Evolutionary conservation across 176 grass and related monocot species (phyloP).

Genomic region (barley (Hordeum vulgare)): MorexV3_pseudomolecules_assembly NC_058524.1:505747856-505748355

Average conservation of each 20-base stretch:
- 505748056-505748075: constrained; percentile 79
- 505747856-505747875: constrained; percentile 65
- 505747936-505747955: constrained; percentile 75
- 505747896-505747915: constrained; percentile 78
- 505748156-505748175: constrained; percentile 82
- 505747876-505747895: constrained; percentile 74
- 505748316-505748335: constrained; percentile 78
- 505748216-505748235: constrained; percentile 81
- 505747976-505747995: constrained; percentile 66
- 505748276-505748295: constrained; percentile 65
- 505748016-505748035: constrained; percentile 76
- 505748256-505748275: constrained; percentile 71
- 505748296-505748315: constrained; percentile 74
- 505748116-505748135: constrained; percentile 59
- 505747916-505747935: constrained; percentile 71
- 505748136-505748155: constrained; percentile 77
- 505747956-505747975: constrained; percentile 77
- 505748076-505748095: constrained; percentile 83
- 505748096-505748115: constrained; percentile 82
- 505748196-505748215: constrained; percentile 70
- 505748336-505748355: constrained; percentile 70
- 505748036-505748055: constrained; percentile 65
- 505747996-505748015: constrained; percentile 82
- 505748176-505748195: constrained; percentile 76
- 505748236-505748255: constrained; percentile 75